Percentiles rank a stretch among this genome's conserved stretches.
These are phyloP conservation scores for Geum urbanum DNA, from an alignment of 306 rosid genomes.

Conservation along the genomic window DNA sequence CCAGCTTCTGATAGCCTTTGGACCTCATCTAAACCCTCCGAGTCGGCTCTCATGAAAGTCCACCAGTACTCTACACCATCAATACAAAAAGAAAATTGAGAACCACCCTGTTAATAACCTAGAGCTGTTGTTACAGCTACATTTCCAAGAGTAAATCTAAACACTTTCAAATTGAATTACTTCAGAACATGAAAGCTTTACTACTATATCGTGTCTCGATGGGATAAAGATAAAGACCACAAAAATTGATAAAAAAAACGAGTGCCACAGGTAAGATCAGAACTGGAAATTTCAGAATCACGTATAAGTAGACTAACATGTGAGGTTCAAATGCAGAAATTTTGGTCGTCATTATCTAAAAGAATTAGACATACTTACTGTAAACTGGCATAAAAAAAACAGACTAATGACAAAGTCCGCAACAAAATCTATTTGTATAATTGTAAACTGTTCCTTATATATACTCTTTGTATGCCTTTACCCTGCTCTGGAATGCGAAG, in stretches of 20 bases:
- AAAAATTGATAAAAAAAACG: not conserved
- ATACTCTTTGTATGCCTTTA: not conserved
- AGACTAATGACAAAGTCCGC: not conserved
- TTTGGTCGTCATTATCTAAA: not conserved
- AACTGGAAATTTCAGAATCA: not conserved
- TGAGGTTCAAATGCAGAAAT: not conserved
- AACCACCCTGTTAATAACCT: not conserved
- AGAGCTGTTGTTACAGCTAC: not conserved
- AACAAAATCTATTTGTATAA: not conserved
- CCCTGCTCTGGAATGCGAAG: not conserved
- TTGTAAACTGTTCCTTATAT: not conserved
- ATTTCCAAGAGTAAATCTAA: not conserved
- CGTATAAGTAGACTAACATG: not conserved
- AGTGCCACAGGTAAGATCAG: not conserved
- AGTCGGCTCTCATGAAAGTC: conserved; percentile 88
- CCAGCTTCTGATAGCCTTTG: conserved; percentile 71
- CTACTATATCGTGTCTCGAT: not conserved
- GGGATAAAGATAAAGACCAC: not conserved
- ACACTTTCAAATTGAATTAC: not conserved
- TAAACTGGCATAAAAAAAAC: not conserved
- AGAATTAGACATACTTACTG: not conserved
- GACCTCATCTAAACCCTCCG: conserved; percentile 79
- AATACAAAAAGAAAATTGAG: conserved; percentile 8
- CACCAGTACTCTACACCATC: conserved; percentile 71
- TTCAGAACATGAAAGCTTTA: not conserved